Percentiles rank a stretch among this genome's conserved stretches.
These are phyloP conservation scores for Conticribra weissflogii DNA, from an alignment of 108 stramenopile genomes.

Conservation along the genomic window DNA sequence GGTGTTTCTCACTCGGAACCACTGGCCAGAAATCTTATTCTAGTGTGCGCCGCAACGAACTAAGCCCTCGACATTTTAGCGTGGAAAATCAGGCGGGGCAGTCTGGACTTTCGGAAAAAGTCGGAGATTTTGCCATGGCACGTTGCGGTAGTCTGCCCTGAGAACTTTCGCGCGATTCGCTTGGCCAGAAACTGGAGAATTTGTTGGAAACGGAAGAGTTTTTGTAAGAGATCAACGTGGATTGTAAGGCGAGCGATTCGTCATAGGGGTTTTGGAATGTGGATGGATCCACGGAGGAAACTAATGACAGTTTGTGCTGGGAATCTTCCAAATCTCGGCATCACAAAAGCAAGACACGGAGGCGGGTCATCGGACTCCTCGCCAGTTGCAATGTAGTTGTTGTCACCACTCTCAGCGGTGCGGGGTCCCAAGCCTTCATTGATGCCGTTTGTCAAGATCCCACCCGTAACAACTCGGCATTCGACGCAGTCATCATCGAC, in stretches of 20 bases:
- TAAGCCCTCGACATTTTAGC: constrained; percentile 76
- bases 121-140: constrained; percentile 42
- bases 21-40: constrained; percentile 43
- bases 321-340: constrained; percentile 19
- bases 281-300: constrained; percentile 22
- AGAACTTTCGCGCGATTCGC: constrained; percentile 30
- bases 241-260: constrained; percentile 35
- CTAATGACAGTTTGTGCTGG: constrained; percentile 20
- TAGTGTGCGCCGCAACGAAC: constrained; percentile 78
- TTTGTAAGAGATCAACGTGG: constrained; percentile 48
- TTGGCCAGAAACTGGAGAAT: constrained; percentile 21
- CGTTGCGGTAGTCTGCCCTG: constrained; percentile 51
- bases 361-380: constrained; percentile 33
- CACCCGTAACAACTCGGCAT: constrained; percentile 55
- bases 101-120: constrained; percentile 50
- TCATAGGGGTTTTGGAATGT: constrained; percentile 15
- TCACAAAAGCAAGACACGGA: constrained; percentile 30
- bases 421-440: constrained; percentile 60
- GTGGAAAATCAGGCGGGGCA: constrained; percentile 61
- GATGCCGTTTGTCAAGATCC: constrained; percentile 49
- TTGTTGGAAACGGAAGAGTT: constrained; percentile 46
- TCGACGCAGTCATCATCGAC: constrained; percentile 87
- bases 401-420: constrained; percentile 53
- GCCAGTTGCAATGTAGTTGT: constrained; percentile 49
- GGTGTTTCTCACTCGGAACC: constrained; percentile 15